Evolutionary conservation across 495 filamentous ascomycete genomes (phyloP).

Genomic region (Oleoguttula mirabilis): DNA sequence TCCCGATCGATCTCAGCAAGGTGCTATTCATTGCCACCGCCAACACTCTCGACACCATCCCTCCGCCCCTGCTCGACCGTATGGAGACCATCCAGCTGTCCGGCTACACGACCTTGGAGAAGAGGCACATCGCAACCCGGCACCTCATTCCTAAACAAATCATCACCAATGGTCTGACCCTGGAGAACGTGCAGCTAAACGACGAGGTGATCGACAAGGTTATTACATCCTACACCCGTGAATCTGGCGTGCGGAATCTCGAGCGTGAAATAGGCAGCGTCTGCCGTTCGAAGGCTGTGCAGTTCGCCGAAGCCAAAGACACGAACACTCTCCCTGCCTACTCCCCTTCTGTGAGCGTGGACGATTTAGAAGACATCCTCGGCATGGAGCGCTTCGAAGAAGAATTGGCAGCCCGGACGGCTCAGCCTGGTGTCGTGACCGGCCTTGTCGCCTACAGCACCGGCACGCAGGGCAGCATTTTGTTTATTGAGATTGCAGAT

Average conservation of each 20-base stretch:
- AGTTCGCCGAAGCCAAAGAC: conserved; percentile 84
- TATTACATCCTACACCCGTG: conserved; percentile 90
- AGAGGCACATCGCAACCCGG: conserved; percentile 84
- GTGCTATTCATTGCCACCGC: conserved; percentile 98
- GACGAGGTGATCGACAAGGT: conserved; percentile 86
- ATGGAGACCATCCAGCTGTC: conserved; percentile 92
- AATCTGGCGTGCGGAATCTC: conserved; percentile 93
- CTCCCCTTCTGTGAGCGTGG: conserved; percentile 56
- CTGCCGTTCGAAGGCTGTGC: conserved; percentile 87
- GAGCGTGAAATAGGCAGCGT: conserved; percentile 93
- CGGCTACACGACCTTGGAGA: conserved; percentile 97
- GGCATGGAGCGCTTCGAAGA: conserved; percentile 92
- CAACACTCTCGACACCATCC: conserved; percentile 91
- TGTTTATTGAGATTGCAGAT: conserved; percentile 96
- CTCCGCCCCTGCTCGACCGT: conserved; percentile 82
- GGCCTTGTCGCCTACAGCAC: conserved; percentile 93
- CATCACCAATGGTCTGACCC: conserved; percentile 59
- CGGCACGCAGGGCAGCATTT: conserved; percentile 86
- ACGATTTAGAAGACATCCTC: conserved; percentile 79
- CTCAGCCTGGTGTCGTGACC: conserved; percentile 87
- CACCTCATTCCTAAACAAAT: conserved; percentile 95
- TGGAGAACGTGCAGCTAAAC: conserved; percentile 59
- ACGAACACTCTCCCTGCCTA: conserved; percentile 55
- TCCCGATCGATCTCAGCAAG: conserved; percentile 91
- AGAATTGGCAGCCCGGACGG: conserved; percentile 81